Evolutionary conservation across 2,329 filamentous ascomycete genomes (phyloP).

Genomic region (Dactylellina sp.): DNA sequence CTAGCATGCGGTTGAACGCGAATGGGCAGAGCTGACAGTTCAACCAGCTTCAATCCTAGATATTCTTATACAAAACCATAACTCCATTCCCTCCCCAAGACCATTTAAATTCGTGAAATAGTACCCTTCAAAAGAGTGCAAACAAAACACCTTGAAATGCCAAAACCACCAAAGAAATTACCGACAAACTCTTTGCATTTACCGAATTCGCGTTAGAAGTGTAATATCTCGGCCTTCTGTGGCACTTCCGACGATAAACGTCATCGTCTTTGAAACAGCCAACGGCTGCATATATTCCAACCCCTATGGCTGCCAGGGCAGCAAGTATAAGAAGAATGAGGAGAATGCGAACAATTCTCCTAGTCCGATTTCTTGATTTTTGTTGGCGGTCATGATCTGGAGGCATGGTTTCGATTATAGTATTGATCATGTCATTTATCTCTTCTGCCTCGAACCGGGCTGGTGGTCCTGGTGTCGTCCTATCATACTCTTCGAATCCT

Average conservation of each 20-base stretch:
- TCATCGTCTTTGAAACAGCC: conserved; percentile 40
- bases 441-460: not conserved
- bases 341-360: not conserved
- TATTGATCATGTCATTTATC: not conserved
- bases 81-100: too few species aligned
- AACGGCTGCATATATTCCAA: conserved; percentile 27
- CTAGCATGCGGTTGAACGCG: too few species aligned
- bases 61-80: too few species aligned
- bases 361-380: not conserved
- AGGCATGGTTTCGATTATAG: not conserved
- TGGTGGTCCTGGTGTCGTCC: not conserved
- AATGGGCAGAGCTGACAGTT: too few species aligned
- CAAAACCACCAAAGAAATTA: conserved; percentile 9
- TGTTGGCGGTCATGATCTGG: not conserved
- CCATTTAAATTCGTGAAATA: too few species aligned
- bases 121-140: not conserved
- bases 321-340: not conserved
- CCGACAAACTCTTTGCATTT: conserved; percentile 9
- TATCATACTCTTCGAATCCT: not conserved
- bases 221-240: not conserved
- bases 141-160: conserved; percentile 22
- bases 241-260: conserved; percentile 6
- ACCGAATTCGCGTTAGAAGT: conserved; percentile 8
- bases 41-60: too few species aligned
- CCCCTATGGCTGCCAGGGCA: conserved; percentile 1